phyloP scores from a whole-genome alignment of 805 yeast species.

The Myxozyma nipponensis region DNA sequence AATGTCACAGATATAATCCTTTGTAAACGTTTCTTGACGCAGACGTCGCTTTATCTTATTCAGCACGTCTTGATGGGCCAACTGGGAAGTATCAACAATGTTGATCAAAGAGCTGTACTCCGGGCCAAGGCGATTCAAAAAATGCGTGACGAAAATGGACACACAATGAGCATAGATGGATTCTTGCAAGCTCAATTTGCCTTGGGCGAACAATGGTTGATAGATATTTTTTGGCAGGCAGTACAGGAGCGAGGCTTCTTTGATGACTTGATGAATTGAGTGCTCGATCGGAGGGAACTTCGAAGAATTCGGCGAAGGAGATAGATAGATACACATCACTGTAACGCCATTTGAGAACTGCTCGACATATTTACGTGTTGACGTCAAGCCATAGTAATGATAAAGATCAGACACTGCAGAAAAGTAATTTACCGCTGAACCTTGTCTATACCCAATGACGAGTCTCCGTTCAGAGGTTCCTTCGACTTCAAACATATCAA shows the following conservation, averaged over 20 bases:
- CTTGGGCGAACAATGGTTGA: conserved; percentile 64
- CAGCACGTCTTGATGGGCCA: conserved; percentile 71
- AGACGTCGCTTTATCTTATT: conserved; percentile 79
- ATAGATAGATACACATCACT: conserved; percentile 79
- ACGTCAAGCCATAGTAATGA: conserved; percentile 78
- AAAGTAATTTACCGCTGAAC: conserved; percentile 79
- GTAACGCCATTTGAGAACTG: conserved; percentile 88
- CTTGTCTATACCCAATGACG: conserved; percentile 81
- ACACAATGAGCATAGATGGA: conserved; percentile 92
- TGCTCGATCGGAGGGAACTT: conserved; percentile 55
- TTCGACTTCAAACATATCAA: conserved; percentile 77
- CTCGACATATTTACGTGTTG: conserved; percentile 89
- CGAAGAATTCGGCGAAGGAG: conserved; percentile 43
- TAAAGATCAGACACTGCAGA: conserved; percentile 83
- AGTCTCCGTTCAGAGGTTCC: conserved; percentile 80
- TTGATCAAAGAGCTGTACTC: conserved; percentile 70
- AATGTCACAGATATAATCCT: conserved; percentile 72
- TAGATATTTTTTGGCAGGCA: conserved; percentile 86
- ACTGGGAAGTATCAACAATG: conserved; percentile 58
- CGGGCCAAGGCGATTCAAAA: conserved; percentile 87
- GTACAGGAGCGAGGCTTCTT: conserved; percentile 88
- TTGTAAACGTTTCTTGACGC: conserved; percentile 89
- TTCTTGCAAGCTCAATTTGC: conserved; percentile 88
- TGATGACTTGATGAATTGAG: conserved; percentile 82
- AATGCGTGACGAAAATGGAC: conserved; percentile 87